A percentile compares a stretch with the other conserved stretches of the same genome.
These are phyloP conservation scores for Tuctoria greenei DNA, from an alignment of 176 grass and related monocot genomes.

Conservation along the genomic window DNA sequence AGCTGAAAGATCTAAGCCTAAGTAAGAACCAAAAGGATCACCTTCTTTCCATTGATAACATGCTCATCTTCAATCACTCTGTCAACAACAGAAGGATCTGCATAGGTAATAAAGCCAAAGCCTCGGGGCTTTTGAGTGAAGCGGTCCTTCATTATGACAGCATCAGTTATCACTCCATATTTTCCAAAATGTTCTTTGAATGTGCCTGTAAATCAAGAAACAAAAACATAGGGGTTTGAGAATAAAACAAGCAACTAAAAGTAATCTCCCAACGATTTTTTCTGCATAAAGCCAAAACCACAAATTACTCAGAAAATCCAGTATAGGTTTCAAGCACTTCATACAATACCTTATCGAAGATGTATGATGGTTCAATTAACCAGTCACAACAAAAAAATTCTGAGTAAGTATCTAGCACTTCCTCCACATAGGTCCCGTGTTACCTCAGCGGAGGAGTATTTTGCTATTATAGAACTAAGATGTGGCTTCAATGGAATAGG, in stretches of 20 bases:
- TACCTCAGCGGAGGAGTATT: too few relatives aligned
- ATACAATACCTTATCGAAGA: background rate
- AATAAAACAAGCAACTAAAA: background rate
- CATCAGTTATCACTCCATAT: constrained; percentile 75
- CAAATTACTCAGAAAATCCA: background rate
- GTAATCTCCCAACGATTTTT: background rate
- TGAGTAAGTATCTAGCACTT: background rate
- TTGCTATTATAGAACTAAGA: too few relatives aligned
- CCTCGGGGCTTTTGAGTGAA: constrained; percentile 78
- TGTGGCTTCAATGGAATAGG: too few relatives aligned
- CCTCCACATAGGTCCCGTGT: too few relatives aligned
- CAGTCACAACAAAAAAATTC: background rate
- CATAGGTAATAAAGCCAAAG: constrained; percentile 89
- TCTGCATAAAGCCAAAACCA: background rate
- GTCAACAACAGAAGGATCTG: constrained; percentile 74
- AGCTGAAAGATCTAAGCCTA: background rate
- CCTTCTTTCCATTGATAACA: constrained; percentile 76
- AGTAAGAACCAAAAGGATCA: background rate
- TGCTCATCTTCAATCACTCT: constrained; percentile 75
- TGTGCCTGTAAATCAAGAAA: constrained; percentile 42
- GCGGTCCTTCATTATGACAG: constrained; percentile 94
- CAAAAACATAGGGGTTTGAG: background rate
- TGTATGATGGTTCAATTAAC: background rate
- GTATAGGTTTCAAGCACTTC: background rate
- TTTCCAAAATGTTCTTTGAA: constrained; percentile 80